Percentiles rank a stretch among this genome's conserved stretches.
Evolutionary conservation across 305 asterid species (phyloP).

Genomic region (Stenogyne calaminthoides): DNA sequence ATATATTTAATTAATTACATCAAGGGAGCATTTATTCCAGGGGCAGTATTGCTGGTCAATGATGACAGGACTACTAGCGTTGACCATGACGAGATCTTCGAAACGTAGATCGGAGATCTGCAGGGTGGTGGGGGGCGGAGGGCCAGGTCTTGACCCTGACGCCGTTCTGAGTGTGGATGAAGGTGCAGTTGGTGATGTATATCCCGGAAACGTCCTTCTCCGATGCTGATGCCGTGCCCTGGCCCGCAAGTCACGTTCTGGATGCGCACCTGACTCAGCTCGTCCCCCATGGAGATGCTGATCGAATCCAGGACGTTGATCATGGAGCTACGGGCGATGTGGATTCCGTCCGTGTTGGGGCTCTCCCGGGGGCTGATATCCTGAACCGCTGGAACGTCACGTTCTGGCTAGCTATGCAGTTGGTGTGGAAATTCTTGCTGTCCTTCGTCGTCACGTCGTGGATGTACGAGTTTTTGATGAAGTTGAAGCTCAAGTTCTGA

Average conservation of each 20-base stretch:
- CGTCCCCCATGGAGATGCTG: slow-evolving; percentile 64
- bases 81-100: slow-evolving; percentile 41
- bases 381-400: slow-evolving; percentile 40
- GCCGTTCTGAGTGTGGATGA: slow-evolving; percentile 42
- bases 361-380: slow-evolving; percentile 49
- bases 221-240: slow-evolving; percentile 63
- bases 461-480: slow-evolving; percentile 42
- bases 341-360: slow-evolving; percentile 68
- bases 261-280: slow-evolving; percentile 29
- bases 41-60: slow-evolving; percentile 68
- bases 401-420: slow-evolving; percentile 42
- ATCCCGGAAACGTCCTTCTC: slow-evolving; percentile 48
- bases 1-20: neutral
- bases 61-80: slow-evolving; percentile 52
- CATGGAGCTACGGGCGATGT: slow-evolving; percentile 33
- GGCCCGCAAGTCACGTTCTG: slow-evolving; percentile 56
- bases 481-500: slow-evolving; percentile 53
- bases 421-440: slow-evolving; percentile 56
- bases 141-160: slow-evolving; percentile 69
- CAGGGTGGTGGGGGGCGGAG: slow-evolving; percentile 26
- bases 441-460: slow-evolving; percentile 45
- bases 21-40: slow-evolving; percentile 26
- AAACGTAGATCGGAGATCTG: slow-evolving; percentile 36
- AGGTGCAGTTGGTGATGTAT: slow-evolving; percentile 40
- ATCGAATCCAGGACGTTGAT: slow-evolving; percentile 27